Evolutionary conservation across 2,329 filamentous ascomycete genomes (phyloP), one percentile per base, ranked within the genome.

Genomic region (Westerdykella ornata): DNA sequence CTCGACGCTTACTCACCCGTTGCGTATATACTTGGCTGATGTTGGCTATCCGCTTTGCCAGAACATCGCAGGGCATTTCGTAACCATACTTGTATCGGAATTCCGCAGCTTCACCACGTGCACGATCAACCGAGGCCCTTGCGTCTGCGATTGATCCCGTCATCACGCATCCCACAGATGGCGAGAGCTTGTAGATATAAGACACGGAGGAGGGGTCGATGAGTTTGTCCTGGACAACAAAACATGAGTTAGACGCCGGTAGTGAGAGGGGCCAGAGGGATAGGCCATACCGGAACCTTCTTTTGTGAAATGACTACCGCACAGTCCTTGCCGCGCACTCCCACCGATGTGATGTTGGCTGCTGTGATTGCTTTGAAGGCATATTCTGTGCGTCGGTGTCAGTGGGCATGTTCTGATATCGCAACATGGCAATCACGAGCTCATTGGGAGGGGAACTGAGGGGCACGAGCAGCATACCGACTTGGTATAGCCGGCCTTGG

Each of bases 351-450:
- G 74, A 98, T 97, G 72, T 97, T 97, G 57, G 92, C 92, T 47
- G 92, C 90, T 57, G 92, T 98, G 72, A 98, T 98, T 45, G 92
- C 92, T 76, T 98, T 98, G 82, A 98, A 98, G 59, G 92, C 92
- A 90, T 98, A 98, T 78, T 98, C 92, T 97, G 67, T 26, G 41
- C 18, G 29, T 40, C 48, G 22, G 22, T 57, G 46, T 51, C 48
- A 54, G 38, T 49, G 34, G 35, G 37, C 52, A 58, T 44, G 57
- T 26, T 26, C 22, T 3, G 4, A 26, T 11, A 26, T 9, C 8
- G 22, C 12, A 9, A 11, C 22, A 19, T 34, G 39, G 28, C 26
- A 35, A 20, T 20, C 12, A 22, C 28, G 12, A 37, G 34, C 20
- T 16, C 19, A 38, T 37, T 26, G 30, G 36, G 36, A 36, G 16